Evolutionary conservation across 1,284 basidiomycete genomes (phyloP), one percentile per base, ranked within the genome.

Genomic region (Pholiota adiposa): DNA sequence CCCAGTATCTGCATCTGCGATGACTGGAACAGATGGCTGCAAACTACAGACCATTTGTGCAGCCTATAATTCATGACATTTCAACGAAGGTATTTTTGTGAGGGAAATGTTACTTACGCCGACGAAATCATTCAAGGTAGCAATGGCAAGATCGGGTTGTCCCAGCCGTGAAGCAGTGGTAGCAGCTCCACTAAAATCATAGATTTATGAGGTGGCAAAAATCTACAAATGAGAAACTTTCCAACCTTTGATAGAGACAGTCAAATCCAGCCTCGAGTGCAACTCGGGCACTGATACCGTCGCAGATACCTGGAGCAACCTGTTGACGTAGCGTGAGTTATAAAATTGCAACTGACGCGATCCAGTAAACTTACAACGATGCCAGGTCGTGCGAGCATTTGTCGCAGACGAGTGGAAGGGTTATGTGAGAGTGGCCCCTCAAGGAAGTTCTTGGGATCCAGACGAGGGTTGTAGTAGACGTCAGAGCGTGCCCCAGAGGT

Each of bases 221-320:
- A 38, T 38, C 4, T 14, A 38, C 36, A 4, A 38, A 38, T 7
- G 16, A n/a, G 36, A 9, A n/a, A 27, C 23, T 11, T 18, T 1
- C 46, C n/a, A 41, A 79, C 79, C 78, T 90, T 72, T 90, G 89
- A 71, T 92, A 93, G 57, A 92, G 64, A 65, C 89, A 92, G 18
- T 83, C 79, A 68, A 92, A 92, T 31, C 90, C 91, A 29, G 89
- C 86, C 73, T 92, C 88, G 14, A 93, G 77, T 4, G 91, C 91
- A 63, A 89, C 88, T 23, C 91, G 83, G 5, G 91, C 89, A 66
- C 87, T 89, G 72, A 93, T 92, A 58, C 91, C 91, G 63, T 93
- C 90, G 64, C 89, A 93, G 43, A 93, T 89, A 55, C 91, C 91
- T 7, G 90, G 90, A 1, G 89, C 89, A 67, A 89, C 75, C 88